These are phyloP conservation scores for Drosera spatulata DNA, from an alignment of 179 eudicot genomes.

Conservation along the genomic window DNA sequence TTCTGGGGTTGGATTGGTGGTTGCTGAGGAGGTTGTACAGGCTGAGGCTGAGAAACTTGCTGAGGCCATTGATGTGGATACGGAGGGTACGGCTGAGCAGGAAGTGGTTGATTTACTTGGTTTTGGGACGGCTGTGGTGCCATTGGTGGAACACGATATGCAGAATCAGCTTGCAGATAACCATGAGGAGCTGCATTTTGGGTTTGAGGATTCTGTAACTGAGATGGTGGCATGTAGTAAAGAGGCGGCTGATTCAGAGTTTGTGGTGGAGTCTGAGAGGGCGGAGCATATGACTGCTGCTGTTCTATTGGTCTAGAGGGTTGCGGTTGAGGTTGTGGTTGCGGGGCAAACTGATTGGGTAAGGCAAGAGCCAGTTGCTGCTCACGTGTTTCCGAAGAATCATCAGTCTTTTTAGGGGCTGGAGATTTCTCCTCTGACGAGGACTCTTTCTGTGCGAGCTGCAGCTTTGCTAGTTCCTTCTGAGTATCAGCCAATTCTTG, in stretches of 20 bases:
- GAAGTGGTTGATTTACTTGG: slow-evolving; percentile 51
- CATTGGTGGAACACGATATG: slow-evolving; percentile 34
- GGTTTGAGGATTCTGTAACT: slow-evolving; percentile 27
- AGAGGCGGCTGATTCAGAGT: slow-evolving; percentile 30
- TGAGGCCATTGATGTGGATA: slow-evolving; percentile 83
- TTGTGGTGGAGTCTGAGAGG: slow-evolving; percentile 39
- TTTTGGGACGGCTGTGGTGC: slow-evolving; percentile 31
- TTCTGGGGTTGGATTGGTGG: slow-evolving; percentile 38
- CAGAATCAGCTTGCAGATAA: slow-evolving; percentile 44
- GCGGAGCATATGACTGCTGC: slow-evolving; percentile 37
- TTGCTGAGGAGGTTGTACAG: slow-evolving; percentile 32
- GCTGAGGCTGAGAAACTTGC: slow-evolving; percentile 53
- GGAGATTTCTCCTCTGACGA: slow-evolving; percentile 51
- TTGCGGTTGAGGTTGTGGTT: slow-evolving; percentile 32
- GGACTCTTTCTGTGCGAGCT: slow-evolving; percentile 80
- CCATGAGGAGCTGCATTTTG: slow-evolving; percentile 39
- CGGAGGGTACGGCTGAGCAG: slow-evolving; percentile 27
- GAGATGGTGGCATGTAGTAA: slow-evolving; percentile 50
- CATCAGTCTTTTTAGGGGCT: slow-evolving; percentile 37
- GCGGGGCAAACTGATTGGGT: slow-evolving; percentile 58
- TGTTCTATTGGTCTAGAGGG: slow-evolving; percentile 25
- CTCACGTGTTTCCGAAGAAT: slow-evolving; percentile 36
- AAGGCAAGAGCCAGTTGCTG: slow-evolving; percentile 89
- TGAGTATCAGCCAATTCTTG: slow-evolving; percentile 96
- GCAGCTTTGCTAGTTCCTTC: slow-evolving; percentile 88